These are phyloP conservation scores for Chenopodium quinoa DNA, from an alignment of 148 eudicot species.

Conservation along the genomic window DNA sequence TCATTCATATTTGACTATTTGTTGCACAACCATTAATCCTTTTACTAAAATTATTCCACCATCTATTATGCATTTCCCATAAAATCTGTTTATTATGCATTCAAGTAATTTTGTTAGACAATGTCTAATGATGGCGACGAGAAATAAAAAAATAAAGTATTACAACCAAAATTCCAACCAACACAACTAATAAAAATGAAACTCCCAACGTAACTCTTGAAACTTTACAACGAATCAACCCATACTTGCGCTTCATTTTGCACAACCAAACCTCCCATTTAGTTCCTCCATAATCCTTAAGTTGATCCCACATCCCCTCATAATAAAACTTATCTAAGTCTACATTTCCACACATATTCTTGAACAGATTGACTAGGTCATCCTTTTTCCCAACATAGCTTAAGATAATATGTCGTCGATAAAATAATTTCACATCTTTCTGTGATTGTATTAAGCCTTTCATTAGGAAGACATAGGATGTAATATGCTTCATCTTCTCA, in stretches of 20 bases:
- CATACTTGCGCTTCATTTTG: conserved; percentile 16
- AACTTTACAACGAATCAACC: neutral
- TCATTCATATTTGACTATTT: too few species aligned
- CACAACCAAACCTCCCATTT: conserved; percentile 23
- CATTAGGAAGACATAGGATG: conserved; percentile 47
- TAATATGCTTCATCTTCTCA: conserved; percentile 36
- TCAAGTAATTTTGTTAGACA: neutral
- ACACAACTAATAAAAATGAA: neutral
- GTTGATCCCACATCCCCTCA: conserved; percentile 36
- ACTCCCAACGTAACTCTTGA: conserved; percentile 12
- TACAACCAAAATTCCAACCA: conserved; percentile 8
- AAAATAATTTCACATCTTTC: conserved; percentile 36
- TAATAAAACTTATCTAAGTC: conserved; percentile 43
- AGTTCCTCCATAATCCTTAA: conserved; percentile 25
- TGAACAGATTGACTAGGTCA: conserved; percentile 35
- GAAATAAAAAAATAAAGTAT: conserved; percentile 15
- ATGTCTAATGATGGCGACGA: conserved; percentile 11
- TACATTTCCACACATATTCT: conserved; percentile 33
- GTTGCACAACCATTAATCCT: too few species aligned
- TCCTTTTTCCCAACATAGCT: conserved; percentile 22
- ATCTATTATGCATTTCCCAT: neutral
- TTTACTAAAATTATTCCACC: too few species aligned
- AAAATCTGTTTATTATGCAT: too few species aligned
- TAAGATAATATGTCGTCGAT: conserved; percentile 24
- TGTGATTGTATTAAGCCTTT: conserved; percentile 29